Percentiles rank a stretch among this genome's conserved stretches.
phyloP scores from a whole-genome alignment of 2,329 filamentous ascomycete genomes.

The Beauveria sp. region DNA sequence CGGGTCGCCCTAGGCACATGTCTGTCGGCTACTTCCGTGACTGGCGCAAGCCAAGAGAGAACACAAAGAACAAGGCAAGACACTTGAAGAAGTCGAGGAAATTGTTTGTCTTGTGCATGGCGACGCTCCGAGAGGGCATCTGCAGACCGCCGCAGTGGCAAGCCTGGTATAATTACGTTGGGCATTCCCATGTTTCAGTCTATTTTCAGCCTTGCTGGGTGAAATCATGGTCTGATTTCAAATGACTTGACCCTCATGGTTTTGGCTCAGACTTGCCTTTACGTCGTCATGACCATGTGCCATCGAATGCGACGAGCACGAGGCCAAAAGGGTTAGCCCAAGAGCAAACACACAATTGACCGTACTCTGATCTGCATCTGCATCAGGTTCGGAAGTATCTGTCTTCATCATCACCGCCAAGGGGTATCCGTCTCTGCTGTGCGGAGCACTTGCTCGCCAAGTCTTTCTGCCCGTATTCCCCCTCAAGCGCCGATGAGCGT shows the following conservation, averaged over 20 bases:
- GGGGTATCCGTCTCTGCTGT: background rate
- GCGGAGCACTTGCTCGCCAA: background rate
- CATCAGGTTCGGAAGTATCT: constrained; percentile 65
- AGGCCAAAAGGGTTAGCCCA: constrained; percentile 37
- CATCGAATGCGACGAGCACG: constrained; percentile 18
- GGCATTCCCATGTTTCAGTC: background rate
- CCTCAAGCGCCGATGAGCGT: constrained; percentile 36
- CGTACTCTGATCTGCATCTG: background rate
- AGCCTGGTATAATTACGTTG: background rate
- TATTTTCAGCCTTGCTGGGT: background rate
- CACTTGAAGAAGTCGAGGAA: background rate
- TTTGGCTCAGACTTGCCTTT: constrained; percentile 61
- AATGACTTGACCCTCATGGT: background rate
- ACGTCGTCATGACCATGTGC: constrained; percentile 40
- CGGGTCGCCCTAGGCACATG: background rate
- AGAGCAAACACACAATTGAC: constrained; percentile 41
- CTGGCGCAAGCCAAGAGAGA: background rate
- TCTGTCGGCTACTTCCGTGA: background rate
- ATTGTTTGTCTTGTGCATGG: background rate
- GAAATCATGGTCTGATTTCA: background rate
- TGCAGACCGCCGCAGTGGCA: too few species aligned
- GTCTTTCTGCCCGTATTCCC: background rate
- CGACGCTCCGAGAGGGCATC: too few species aligned
- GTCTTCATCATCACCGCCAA: constrained; percentile 57
- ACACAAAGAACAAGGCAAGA: background rate